Base-by-base conservation (phyloP, 2,329 filamentous ascomycete genomes). In the Westerdykella aurantiaca region DNA sequence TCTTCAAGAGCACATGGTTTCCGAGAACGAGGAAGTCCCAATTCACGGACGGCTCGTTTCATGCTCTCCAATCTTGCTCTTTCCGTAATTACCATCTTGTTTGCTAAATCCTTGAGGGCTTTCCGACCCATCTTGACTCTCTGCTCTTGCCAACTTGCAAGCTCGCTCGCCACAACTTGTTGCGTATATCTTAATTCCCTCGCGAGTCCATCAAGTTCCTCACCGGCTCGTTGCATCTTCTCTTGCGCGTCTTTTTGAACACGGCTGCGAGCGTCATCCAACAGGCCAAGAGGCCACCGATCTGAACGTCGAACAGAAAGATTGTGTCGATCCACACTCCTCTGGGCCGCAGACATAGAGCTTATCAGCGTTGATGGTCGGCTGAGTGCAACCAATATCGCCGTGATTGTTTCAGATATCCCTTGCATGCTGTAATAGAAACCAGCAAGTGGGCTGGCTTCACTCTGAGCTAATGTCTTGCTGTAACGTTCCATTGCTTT, bases 101-200 rank as follows among this genome's bases (percentile, higher is more conserved):
- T 79, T 14, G 86, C 91, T 55, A 95, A 80, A 38, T 88, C 82
- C 52, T 77, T 80, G 48, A 96, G 79, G 22, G 88, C 86, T 46
- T 79, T 79, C 48, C 82, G 74, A 1, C 86, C 89, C 70, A 87
- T 81, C 57, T 79, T 81, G 53, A 88, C 87, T 59, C 95, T 82
- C 71, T 89, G 80, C 34, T 94, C 88, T 60, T 95, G 90, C 88
- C 93, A 98, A 13, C 87, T 89, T 0, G 93, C 93, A 44, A 98
- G 68, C 70, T 98, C 93, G 1, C 82, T 78, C 6, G 94, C 91
- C 18, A 97, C 91, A 12, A 91, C 88, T 66, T 94, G 88, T 69
- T 96, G 91, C 38, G 90, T 95, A 66, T 93, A 95, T 39, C 88
- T 75, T 43, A 98, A 72, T 67, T 98, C 93, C 41, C 81, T 81